Evolutionary conservation across 2,329 filamentous ascomycete genomes (phyloP).

Genomic region (Phaeosphaeriaceae sp.): DNA sequence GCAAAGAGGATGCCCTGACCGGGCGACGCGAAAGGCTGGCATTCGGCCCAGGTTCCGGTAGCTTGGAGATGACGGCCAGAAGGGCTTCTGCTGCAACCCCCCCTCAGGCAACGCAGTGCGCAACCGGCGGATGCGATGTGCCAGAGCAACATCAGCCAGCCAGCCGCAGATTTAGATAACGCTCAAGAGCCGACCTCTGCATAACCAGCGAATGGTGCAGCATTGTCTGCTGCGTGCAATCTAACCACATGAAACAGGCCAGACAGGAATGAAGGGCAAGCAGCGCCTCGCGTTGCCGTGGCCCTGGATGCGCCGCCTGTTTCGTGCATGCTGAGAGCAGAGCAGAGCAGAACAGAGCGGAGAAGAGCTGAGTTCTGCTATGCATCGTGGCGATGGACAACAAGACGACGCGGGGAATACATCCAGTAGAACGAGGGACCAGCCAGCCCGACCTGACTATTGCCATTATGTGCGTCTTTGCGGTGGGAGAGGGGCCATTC

Average conservation of each 20-base stretch:
- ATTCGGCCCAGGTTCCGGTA: conserved; percentile 1
- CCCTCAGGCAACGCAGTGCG: conserved; percentile 12
- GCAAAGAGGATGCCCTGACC: conserved; percentile 4
- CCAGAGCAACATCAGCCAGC: conserved; percentile 25
- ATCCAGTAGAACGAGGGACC: neutral
- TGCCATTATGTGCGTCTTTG: neutral
- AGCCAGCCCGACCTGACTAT: neutral
- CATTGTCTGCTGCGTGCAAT: conserved; percentile 36
- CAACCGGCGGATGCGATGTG: conserved; percentile 14
- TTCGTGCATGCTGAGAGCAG: neutral
- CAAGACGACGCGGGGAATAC: neutral
- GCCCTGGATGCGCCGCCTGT: conserved; percentile 13
- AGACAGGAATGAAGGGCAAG: conserved; percentile 22
- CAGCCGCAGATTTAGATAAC: conserved; percentile 33
- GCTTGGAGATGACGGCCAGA: conserved; percentile 9
- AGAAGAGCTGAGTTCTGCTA: neutral
- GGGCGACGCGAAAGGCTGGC: conserved; percentile 11
- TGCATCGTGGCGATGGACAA: neutral
- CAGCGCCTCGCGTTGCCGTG: conserved; percentile 11
- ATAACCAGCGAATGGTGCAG: conserved; percentile 34
- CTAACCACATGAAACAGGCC: conserved; percentile 42
- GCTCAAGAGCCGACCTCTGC: conserved; percentile 25
- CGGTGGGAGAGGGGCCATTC: conserved; percentile 1
- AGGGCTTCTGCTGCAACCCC: conserved; percentile 7
- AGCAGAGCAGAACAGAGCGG: neutral